Conservation (phyloP, 345 rosid species). For the Pugionium cornutum region DNA sequence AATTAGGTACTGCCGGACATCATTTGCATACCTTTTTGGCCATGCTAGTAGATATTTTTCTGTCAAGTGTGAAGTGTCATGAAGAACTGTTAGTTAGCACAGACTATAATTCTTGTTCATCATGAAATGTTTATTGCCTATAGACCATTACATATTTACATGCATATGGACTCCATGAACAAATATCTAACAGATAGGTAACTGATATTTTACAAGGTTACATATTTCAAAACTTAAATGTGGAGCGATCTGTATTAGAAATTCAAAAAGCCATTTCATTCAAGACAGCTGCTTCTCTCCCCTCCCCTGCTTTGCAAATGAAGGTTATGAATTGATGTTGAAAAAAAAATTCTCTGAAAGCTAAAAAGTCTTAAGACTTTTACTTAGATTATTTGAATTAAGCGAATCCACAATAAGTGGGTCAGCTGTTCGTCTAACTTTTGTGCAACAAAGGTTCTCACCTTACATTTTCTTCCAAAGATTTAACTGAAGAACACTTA, state of each 20-base stretch:
- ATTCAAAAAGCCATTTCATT: conserved; percentile 33
- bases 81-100: too few relatives aligned
- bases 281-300: conserved; percentile 36
- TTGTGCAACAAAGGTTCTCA: neutral
- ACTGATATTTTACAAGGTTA: conserved; percentile 36
- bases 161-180: conserved; percentile 4
- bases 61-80: too few relatives aligned
- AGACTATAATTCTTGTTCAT: too few relatives aligned
- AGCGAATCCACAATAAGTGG: too few relatives aligned
- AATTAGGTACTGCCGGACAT: too few relatives aligned
- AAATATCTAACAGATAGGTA: neutral
- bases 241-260: conserved; percentile 41
- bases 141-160: neutral
- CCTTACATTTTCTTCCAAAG: conserved; percentile 8
- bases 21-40: too few relatives aligned
- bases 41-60: too few relatives aligned
- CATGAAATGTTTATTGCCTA: too few relatives aligned
- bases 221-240: conserved; percentile 35
- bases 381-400: neutral
- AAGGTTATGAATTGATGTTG: conserved; percentile 25
- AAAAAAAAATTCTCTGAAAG: neutral
- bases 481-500: conserved; percentile 32
- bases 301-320: conserved; percentile 41
- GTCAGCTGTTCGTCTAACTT: too few relatives aligned
- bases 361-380: neutral